Conservation (phyloP, 305 asterid genomes). For the Andrographis paniculata region DNA sequence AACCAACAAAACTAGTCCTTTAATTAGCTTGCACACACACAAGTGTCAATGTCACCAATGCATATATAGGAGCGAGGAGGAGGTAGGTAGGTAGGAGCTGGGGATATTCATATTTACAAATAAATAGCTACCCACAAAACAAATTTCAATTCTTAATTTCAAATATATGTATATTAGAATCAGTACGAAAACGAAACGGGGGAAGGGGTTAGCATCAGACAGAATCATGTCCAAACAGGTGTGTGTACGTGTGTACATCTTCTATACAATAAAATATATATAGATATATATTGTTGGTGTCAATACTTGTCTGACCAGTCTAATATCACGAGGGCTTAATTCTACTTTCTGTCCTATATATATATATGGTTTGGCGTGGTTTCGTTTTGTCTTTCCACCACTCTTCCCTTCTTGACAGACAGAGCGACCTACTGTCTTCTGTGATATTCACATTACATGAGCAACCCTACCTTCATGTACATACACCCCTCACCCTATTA, state of each 20-base stretch:
- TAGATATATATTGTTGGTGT: background rate
- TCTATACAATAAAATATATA: background rate
- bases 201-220: background rate
- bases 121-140: too few species aligned
- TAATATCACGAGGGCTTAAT: conserved; percentile 32
- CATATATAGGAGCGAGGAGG: too few species aligned
- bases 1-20: too few species aligned
- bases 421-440: background rate
- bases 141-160: too few species aligned
- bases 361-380: background rate
- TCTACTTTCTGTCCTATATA: conserved; percentile 1
- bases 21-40: too few species aligned
- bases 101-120: too few species aligned
- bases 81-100: too few species aligned
- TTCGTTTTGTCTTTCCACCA: conserved; percentile 7
- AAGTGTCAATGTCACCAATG: conserved; percentile 2
- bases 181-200: too few species aligned
- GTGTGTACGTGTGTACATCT: background rate
- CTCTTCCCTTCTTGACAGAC: conserved; percentile 1
- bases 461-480: too few species aligned
- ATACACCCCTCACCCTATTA: too few species aligned
- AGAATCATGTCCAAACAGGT: background rate
- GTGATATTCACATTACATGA: conserved; percentile 28
- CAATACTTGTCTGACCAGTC: conserved; percentile 6
- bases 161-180: too few species aligned